phyloP scores from a whole-genome alignment of 78 protist species.

The Capsaspora owczarzaki region DNA sequence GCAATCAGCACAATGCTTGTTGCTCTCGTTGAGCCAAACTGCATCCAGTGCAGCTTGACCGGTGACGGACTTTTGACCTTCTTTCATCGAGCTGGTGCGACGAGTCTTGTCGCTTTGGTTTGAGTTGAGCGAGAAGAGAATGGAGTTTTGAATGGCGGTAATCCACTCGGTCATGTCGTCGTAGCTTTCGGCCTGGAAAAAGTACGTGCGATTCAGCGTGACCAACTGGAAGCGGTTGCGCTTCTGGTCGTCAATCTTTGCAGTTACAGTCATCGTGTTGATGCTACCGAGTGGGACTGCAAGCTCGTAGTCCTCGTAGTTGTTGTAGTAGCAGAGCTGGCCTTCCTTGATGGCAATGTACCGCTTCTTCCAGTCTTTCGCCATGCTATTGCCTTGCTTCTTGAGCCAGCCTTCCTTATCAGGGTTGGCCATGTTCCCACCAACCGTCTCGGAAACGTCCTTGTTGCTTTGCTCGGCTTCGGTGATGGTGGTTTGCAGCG shows the following conservation, averaged over 20 bases:
- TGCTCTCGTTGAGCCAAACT: no score
- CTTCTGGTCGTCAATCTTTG: background rate
- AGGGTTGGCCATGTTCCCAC: background rate
- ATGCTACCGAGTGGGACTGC: background rate
- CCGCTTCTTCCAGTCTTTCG: background rate
- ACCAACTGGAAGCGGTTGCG: background rate
- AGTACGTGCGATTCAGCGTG: background rate
- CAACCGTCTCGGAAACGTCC: background rate
- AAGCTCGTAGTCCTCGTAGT: background rate
- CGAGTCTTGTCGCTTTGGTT: background rate
- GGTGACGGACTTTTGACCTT: no score
- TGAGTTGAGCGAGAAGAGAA: background rate
- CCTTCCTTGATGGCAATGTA: background rate
- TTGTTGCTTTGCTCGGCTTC: background rate
- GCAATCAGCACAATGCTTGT: background rate
- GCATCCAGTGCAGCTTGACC: no score
- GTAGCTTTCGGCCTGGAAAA: background rate
- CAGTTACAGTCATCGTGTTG: background rate
- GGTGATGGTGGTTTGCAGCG: background rate
- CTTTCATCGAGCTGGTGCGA: no score
- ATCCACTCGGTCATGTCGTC: background rate
- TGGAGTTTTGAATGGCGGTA: background rate
- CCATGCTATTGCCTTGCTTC: constrained; percentile 5
- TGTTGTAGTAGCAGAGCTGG: background rate
- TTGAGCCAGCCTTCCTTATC: background rate